Evolutionary conservation across 202 grass and related monocot species (phyloP).

Genomic region (Schoenoplectus triqueter): DNA sequence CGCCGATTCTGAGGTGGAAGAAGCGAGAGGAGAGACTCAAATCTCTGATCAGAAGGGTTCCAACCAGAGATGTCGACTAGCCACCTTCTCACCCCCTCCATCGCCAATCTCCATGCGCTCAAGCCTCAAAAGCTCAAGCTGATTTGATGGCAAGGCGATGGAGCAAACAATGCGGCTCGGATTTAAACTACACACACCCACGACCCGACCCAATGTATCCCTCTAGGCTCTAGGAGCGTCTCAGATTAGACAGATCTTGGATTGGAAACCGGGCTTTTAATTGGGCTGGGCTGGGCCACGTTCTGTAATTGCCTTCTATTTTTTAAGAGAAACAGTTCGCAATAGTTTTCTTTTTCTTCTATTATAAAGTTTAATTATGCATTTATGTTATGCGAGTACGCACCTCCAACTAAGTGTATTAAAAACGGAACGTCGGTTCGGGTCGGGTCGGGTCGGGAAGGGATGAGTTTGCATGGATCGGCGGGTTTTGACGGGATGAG

Average conservation of each 20-base stretch:
- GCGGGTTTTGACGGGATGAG: too few relatives aligned
- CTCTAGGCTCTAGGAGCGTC: too few relatives aligned
- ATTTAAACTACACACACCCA: background rate
- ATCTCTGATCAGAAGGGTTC: conserved; percentile 54
- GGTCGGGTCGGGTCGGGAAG: too few relatives aligned
- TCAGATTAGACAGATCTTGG: background rate
- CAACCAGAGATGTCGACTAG: conserved; percentile 67
- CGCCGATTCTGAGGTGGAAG: conserved; percentile 54
- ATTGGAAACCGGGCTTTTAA: background rate
- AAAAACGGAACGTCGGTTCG: too few relatives aligned
- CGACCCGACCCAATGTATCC: background rate
- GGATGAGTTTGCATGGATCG: too few relatives aligned
- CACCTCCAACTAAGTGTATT: too few relatives aligned
- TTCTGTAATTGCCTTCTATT: too few relatives aligned
- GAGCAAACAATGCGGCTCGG: background rate
- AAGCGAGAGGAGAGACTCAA: conserved; percentile 48
- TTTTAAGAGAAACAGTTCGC: too few relatives aligned
- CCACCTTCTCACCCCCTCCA: conserved; percentile 58
- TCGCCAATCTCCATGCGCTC: background rate
- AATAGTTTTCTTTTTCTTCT: too few relatives aligned
- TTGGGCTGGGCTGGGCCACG: too few relatives aligned
- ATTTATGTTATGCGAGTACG: too few relatives aligned
- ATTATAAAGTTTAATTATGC: too few relatives aligned
- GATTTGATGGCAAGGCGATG: background rate
- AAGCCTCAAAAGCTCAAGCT: background rate